Base-by-base conservation (phyloP, 352 stramenopile genomes). In the Nothophytophthora sp. region DNA sequence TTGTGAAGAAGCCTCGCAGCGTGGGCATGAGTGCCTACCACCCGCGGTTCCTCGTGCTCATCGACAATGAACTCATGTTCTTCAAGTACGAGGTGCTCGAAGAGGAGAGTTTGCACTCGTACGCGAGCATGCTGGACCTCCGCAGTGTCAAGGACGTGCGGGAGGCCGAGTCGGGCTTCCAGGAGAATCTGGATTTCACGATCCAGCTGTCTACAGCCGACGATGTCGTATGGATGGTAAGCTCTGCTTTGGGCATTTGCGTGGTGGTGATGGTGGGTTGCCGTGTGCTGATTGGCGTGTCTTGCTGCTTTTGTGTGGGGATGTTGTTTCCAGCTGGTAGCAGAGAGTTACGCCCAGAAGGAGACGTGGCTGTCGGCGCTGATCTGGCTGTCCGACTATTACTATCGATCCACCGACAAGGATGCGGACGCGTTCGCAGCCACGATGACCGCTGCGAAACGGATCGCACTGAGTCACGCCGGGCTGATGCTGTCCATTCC, bases 41-140 rank as follows among this genome's bases (percentile, higher is more conserved):
- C 44, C 77, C 83, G 5, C 76, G 86, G 2, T 96, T 94, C 40
- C 63, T 90, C n/a, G 82, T 96, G 40, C 64, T 96, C 4, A 76
- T 82, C 25, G 81, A 93, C 36, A 70, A 92, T 20, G 62, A 85
- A 30, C 57, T 96, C 1, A 59, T 92, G 44, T 64, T 94, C 5
- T 94, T 93, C 66, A 96, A 96, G 59, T 94, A 96, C 48, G 81
- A 96, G 50, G 79, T 92, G 25, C 64, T 88, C 3, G 74, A 87
- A 23, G 78, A 83, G 37, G 79, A 88, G 50, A 88, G 61, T 28
- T 58, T 74, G 51, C 80, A 85, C 39, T 82, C 74, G 36, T 88
- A 78, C 54, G 73, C 81, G 5, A 88, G 70, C 11, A 70, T 77
- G 44, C 50, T 95, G 15, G 80, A 93, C 55, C 59, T 95, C 27